Base-by-base conservation (phyloP, 116 monocot species). In the Zostera marina region DNA sequence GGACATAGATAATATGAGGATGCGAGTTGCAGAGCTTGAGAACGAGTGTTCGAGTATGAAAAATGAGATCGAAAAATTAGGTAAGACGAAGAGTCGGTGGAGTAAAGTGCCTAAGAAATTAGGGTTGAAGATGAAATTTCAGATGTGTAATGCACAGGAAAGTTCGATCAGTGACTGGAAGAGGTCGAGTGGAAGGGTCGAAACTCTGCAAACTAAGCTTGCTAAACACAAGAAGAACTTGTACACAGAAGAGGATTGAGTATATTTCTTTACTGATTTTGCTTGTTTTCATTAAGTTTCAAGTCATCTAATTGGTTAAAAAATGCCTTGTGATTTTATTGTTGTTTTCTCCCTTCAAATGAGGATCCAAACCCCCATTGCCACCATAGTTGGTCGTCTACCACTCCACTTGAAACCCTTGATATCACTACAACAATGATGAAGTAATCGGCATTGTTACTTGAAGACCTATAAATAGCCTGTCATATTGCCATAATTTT, bases 141-240 rank as follows among this genome's bases (percentile, higher is more conserved):
- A 91, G 65, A 77, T 91, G 76, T 91, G 91, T 72, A 91, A 79
- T 38, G 74, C 74, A 3, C 72, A 77, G 54, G 82, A 85, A 21
- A 68, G 60, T 41, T 74, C 75, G 0, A 74, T 81, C 13, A 78
- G 73, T n/a, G 70, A 73, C 8, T 69, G 66, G 20, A 68, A 60
- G 63, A 82, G 56, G 26, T 42, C 11, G 40, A 42, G 42, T 12
- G 62, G 12, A 44, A 72, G 69, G 63, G 42, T 53, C 1, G 76
- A 74, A 38, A 77, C 75, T 72, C 26, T 64, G 53, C 72, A 66
- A 55, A 52, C 68, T 2, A 81, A 74, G 72, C 53, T 69, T 8
- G 22, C 58, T 5, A 85, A 72, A 45, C 89, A 78, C n/a, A 83
- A 73, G 67, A 77, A 79, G 32, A 32, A 32, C 32, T 3, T 32